Percentiles rank a stretch among this genome's conserved stretches.
Conservation (phyloP, 176 grass and related monocot species). For the Oryza officinalis region DNA sequence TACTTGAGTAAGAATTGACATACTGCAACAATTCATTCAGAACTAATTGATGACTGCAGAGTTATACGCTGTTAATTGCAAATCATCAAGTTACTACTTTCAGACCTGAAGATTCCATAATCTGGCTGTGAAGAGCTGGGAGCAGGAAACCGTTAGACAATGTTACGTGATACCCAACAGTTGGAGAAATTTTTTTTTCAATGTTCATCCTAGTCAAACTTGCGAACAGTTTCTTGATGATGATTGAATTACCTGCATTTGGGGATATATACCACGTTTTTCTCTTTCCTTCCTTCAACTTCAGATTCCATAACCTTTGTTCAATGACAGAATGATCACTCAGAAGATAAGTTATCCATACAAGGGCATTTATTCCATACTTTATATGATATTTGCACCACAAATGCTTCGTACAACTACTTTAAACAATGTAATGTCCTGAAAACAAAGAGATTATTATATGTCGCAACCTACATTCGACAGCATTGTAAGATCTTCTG, state of each 20-base stretch:
- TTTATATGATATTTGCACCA: conserved; percentile 23
- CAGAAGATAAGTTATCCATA: conserved; percentile 21
- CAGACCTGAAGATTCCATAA: not conserved
- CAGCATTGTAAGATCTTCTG: not conserved
- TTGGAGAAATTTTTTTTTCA: not conserved
- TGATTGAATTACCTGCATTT: conserved; percentile 82
- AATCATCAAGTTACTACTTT: conserved; percentile 17
- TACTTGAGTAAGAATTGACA: conserved; percentile 49
- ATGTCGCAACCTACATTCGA: not conserved
- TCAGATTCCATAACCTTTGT: conserved; percentile 88
- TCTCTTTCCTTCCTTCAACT: conserved; percentile 77
- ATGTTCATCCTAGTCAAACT: conserved; percentile 18
- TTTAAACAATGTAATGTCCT: conserved; percentile 3
- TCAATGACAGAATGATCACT: conserved; percentile 55
- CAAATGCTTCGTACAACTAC: not conserved
- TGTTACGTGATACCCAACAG: not conserved
- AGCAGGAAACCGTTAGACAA: not conserved
- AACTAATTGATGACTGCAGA: conserved; percentile 22
- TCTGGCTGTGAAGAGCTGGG: not conserved
- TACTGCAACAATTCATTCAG: not conserved
- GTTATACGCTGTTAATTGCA: not conserved
- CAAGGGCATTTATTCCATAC: conserved; percentile 31
- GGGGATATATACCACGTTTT: conserved; percentile 92
- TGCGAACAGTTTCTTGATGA: not conserved
- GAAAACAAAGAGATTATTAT: not conserved